Percentiles rank a stretch among this genome's conserved stretches.
Evolutionary conservation across 352 stramenopile species (phyloP).

Genomic region (Globisporangium ultimum): DNA sequence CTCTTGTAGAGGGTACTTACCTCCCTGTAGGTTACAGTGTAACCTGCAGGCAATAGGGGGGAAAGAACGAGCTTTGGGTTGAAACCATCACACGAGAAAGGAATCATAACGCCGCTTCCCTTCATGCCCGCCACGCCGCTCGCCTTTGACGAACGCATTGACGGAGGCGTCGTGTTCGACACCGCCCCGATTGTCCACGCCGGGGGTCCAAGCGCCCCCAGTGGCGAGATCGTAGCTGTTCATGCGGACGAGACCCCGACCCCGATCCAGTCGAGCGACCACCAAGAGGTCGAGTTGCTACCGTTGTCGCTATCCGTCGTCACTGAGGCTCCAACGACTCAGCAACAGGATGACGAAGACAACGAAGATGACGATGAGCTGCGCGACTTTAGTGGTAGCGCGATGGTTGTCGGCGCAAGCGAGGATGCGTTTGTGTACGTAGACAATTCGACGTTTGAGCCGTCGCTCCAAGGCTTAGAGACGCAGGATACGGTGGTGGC

Average conservation of each 20-base stretch:
- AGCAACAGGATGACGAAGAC: slow-evolving; percentile 11
- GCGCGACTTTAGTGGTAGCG: slow-evolving; percentile 8
- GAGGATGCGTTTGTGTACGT: slow-evolving; percentile 5
- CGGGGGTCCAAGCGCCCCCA: not conserved
- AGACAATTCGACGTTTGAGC: not conserved
- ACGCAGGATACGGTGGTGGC: not conserved
- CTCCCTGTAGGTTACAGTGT: too few relatives aligned
- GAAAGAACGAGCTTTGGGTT: slow-evolving; percentile 6
- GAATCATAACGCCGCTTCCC: not conserved
- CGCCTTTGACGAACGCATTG: not conserved
- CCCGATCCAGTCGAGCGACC: not conserved
- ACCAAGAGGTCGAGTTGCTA: slow-evolving; percentile 7
- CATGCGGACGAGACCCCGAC: slow-evolving; percentile 1
- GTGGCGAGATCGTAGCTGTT: not conserved
- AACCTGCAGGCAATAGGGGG: not conserved
- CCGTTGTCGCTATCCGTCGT: not conserved
- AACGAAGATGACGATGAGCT: slow-evolving; percentile 21
- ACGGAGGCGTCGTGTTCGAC: not conserved
- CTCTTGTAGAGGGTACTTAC: slow-evolving; percentile 8
- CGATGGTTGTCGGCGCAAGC: not conserved
- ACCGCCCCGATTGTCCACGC: not conserved
- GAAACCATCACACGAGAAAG: slow-evolving; percentile 8
- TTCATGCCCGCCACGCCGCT: slow-evolving; percentile 3
- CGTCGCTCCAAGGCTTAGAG: not conserved
- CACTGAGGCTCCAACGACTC: not conserved